These are phyloP conservation scores for Verticillium klebahnii DNA, from an alignment of 2,329 filamentous ascomycete genomes.

Conservation along the genomic window DNA sequence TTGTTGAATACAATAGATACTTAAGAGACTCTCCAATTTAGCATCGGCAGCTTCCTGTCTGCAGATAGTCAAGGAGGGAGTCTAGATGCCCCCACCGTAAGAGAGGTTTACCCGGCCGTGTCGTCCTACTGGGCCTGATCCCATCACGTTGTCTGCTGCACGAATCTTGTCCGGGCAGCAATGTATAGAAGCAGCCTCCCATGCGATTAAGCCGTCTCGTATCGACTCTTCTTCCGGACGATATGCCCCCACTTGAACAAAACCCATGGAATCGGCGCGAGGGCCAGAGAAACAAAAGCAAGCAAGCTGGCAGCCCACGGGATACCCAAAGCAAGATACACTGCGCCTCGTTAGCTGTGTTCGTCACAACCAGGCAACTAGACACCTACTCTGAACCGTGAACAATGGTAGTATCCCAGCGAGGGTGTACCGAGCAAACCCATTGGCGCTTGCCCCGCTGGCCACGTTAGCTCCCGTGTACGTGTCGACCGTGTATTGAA, in stretches of 20 bases:
- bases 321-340: constrained; percentile 39
- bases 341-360: constrained; percentile 14
- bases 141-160: no score
- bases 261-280: constrained; percentile 49
- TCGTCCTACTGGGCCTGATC: no score
- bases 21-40: no score
- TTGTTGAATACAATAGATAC: no score
- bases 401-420: constrained; percentile 58
- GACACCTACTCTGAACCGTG: constrained; percentile 46
- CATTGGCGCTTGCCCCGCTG: constrained; percentile 55
- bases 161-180: no score
- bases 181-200: constrained; percentile 9
- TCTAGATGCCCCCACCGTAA: no score
- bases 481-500: constrained; percentile 50
- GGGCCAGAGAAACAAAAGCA: constrained; percentile 39
- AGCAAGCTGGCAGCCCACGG: constrained; percentile 42
- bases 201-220: constrained; percentile 23
- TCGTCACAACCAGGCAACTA: neutral
- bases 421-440: constrained; percentile 49
- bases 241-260: constrained; percentile 43
- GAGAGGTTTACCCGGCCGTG: no score
- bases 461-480: constrained; percentile 52
- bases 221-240: constrained; percentile 34
- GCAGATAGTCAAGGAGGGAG: no score
- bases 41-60: no score